A percentile compares a stretch with the other conserved stretches of the same genome.
Conservation (phyloP, 345 rosid species). For the Anacardium occidentale region DNA sequence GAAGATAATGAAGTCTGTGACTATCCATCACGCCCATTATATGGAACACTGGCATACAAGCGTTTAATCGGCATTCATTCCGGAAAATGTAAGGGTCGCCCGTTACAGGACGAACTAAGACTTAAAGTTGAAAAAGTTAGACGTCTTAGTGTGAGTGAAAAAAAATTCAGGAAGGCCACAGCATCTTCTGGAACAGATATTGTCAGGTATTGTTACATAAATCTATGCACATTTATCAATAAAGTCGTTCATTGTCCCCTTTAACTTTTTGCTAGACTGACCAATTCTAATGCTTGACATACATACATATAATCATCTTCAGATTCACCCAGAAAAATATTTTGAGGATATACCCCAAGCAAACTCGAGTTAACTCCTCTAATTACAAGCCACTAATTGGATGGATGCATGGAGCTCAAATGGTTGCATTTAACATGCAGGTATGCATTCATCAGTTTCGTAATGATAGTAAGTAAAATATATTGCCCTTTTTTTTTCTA, state of each 20-base stretch:
- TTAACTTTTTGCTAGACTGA: neutral
- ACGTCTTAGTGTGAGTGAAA: conserved; percentile 68
- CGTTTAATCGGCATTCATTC: conserved; percentile 56
- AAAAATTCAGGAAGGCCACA: conserved; percentile 54
- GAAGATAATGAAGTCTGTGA: conserved; percentile 36
- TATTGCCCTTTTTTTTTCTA: neutral
- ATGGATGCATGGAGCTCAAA: conserved; percentile 88
- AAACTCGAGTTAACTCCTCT: conserved; percentile 60
- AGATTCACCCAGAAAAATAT: conserved; percentile 75
- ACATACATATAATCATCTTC: conserved; percentile 2
- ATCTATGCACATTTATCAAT: too few species aligned
- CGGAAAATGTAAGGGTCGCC: conserved; percentile 56
- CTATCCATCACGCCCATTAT: conserved; percentile 23
- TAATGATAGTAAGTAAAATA: neutral
- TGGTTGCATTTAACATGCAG: conserved; percentile 94
- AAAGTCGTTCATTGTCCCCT: too few species aligned
- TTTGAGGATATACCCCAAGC: conserved; percentile 74
- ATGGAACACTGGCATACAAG: conserved; percentile 40
- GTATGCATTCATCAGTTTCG: conserved; percentile 28
- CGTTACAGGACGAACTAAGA: conserved; percentile 42
- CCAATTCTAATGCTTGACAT: conserved; percentile 10
- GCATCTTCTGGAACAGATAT: conserved; percentile 50
- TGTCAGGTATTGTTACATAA: conserved; percentile 38
- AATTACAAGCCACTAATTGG: conserved; percentile 69
- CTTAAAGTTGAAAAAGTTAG: conserved; percentile 50